These are phyloP conservation scores for Thelonectria olida DNA, from an alignment of 2,329 filamentous ascomycete species.

Conservation along the genomic window DNA sequence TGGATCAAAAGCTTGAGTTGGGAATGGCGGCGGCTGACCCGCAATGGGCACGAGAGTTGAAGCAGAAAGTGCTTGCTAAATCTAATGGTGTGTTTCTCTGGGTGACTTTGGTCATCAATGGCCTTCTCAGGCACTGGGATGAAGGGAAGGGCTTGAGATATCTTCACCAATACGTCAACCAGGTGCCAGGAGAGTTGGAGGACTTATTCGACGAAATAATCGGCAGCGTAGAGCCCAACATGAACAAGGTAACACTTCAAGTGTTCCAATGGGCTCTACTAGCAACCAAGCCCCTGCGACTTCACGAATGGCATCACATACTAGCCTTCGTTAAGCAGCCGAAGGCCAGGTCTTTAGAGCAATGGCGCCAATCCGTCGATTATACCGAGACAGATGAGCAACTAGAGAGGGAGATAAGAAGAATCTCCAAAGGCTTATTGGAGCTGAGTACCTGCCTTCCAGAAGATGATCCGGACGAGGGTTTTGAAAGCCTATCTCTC, in stretches of 20 bases:
- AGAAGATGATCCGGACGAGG: neutral
- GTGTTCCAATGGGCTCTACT: conserved; percentile 23
- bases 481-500: neutral
- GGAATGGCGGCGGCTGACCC: neutral
- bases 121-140: conserved; percentile 9
- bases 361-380: conserved; percentile 4
- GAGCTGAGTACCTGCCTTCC: conserved; percentile 4
- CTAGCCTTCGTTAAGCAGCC: conserved; percentile 15
- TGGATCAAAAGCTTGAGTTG: conserved; percentile 2
- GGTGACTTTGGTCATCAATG: conserved; percentile 17
- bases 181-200: conserved; percentile 4
- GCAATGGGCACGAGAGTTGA: neutral
- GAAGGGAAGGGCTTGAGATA: neutral
- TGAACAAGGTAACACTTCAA: neutral
- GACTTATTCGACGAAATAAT: neutral
- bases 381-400: conserved; percentile 18
- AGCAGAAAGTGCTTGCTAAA: neutral
- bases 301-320: conserved; percentile 30
- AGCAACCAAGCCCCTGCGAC: neutral
- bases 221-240: fast-evolving
- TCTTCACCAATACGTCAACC: neutral
- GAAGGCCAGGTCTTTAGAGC: neutral
- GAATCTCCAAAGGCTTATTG: conserved; percentile 10
- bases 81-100: conserved; percentile 27
- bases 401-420: conserved; percentile 21